Base-by-base conservation (phyloP, 164 flowering plant genomes). In the Vitis rupestris region DNA sequence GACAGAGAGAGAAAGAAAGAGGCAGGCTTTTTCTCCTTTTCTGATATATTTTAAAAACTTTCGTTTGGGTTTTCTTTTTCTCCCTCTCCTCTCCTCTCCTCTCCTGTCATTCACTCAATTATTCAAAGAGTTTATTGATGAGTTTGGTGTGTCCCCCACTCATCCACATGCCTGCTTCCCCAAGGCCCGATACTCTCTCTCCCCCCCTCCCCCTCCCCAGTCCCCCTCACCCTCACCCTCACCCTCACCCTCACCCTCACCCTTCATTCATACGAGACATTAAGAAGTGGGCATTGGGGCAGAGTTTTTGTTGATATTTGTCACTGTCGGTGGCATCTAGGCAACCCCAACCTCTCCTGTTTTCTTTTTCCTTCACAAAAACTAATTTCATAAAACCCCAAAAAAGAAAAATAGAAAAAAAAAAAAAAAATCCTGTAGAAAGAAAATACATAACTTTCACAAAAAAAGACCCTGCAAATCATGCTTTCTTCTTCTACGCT, bases 91-190 rank as follows among this genome's bases (percentile, higher is more conserved):
- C 70, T 66, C 63, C 53, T 56, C 70, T n/a, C 17, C 47, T 70
- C 63, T 70, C 63, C 53, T 56, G 72, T 67, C 73, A 74, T n/a
- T 50, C 66, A 65, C 72, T 75, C 76, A 75, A 79, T 72, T 51
- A 79, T 75, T 68, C 60, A 67, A 72, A 58, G 63, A 23, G 70
- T 67, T 74, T 16, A 63, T 70, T 56, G 71, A 69, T 63, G 76
- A 70, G 71, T 65, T 77, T 65, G 72, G 72, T 57, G 81, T 78
- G 79, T 75, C 81, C 83, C 83, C 83, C 83, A 78, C 81, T 68
- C 79, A 72, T 80, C 80, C 83, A 80, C 81, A 80, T 80, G 83
- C 81, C 81, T 75, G 69, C 80, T 74, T 80, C 82, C 78, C 76
- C 76, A 68, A 73, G 66, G 72, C 78, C 73, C 75, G 63, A 11